Conservation (phyloP, 257 asterid species). For the Przewalskia tangutica region DNA sequence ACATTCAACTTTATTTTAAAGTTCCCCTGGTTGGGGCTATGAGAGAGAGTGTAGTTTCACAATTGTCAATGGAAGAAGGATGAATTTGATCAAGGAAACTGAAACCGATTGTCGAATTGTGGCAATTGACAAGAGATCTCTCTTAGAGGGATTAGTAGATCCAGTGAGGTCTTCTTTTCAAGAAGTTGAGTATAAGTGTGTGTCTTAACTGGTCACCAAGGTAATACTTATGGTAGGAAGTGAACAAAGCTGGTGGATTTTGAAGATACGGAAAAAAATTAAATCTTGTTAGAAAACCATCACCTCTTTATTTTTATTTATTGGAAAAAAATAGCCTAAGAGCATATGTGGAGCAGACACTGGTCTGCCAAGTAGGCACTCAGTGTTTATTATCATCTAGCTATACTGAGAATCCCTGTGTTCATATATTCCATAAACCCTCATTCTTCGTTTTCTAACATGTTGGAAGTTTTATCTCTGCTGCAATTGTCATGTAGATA, state of each 20-base stretch:
- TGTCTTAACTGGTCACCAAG: not conserved
- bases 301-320: not conserved
- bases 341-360: not conserved
- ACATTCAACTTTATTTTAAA: not conserved
- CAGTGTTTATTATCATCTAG: not conserved
- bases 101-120: not conserved
- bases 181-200: not conserved
- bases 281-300: not conserved
- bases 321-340: too few species aligned
- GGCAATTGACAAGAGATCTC: not conserved
- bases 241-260: not conserved
- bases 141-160: not conserved
- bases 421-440: not conserved
- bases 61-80: not conserved
- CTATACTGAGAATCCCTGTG: not conserved
- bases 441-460: not conserved
- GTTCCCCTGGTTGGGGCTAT: not conserved
- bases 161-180: not conserved
- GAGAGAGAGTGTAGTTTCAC: not conserved
- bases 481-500: not conserved
- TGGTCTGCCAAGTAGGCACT: not conserved
- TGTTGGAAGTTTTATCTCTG: not conserved
- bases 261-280: not conserved
- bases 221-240: not conserved
- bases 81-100: not conserved